Conservation (phyloP, 2,329 filamentous ascomycete genomes). For the Dendryphion nanum region DNA sequence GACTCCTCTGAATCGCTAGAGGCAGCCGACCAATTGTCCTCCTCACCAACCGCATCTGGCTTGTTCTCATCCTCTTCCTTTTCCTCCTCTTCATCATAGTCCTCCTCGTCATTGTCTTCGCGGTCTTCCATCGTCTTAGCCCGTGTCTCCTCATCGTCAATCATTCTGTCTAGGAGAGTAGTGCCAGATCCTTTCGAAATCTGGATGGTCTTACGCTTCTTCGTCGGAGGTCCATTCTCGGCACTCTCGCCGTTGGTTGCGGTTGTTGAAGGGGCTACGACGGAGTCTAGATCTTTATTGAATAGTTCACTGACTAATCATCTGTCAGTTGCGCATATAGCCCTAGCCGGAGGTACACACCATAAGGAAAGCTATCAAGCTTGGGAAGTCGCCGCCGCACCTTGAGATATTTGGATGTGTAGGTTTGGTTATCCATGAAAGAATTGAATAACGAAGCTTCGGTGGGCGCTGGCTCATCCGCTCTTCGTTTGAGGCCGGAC, state of each 20-base stretch:
- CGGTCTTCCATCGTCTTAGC: slow-evolving; percentile 30
- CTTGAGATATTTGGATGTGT: slow-evolving; percentile 57
- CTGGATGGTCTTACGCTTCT: slow-evolving; percentile 33
- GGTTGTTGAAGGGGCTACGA: slow-evolving; percentile 43
- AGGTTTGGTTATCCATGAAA: slow-evolving; percentile 62
- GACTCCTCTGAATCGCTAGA: slow-evolving; percentile 65
- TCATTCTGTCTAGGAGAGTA: slow-evolving; percentile 39
- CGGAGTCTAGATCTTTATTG: slow-evolving; percentile 57
- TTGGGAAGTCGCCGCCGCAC: slow-evolving; percentile 56
- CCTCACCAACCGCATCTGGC: slow-evolving; percentile 56
- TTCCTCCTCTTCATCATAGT: slow-evolving; percentile 46
- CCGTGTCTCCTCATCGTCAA: slow-evolving; percentile 45
- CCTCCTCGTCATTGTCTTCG: slow-evolving; percentile 40
- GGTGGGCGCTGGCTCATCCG: slow-evolving; percentile 37
- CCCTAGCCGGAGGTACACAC: slow-evolving; percentile 39
- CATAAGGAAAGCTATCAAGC: slow-evolving; percentile 54
- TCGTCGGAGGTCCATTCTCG: slow-evolving; percentile 15
- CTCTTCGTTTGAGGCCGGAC: slow-evolving; percentile 39
- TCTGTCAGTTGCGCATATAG: background rate
- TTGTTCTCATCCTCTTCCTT: slow-evolving; percentile 49
- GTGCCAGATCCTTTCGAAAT: slow-evolving; percentile 31
- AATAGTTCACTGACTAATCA: slow-evolving; percentile 56
- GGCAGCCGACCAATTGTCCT: slow-evolving; percentile 52
- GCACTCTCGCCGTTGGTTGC: slow-evolving; percentile 4
- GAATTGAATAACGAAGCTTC: slow-evolving; percentile 52